phyloP scores from a whole-genome alignment of 768 basidiomycete species.

The Trichaptum fuscoviolaceum region DNA sequence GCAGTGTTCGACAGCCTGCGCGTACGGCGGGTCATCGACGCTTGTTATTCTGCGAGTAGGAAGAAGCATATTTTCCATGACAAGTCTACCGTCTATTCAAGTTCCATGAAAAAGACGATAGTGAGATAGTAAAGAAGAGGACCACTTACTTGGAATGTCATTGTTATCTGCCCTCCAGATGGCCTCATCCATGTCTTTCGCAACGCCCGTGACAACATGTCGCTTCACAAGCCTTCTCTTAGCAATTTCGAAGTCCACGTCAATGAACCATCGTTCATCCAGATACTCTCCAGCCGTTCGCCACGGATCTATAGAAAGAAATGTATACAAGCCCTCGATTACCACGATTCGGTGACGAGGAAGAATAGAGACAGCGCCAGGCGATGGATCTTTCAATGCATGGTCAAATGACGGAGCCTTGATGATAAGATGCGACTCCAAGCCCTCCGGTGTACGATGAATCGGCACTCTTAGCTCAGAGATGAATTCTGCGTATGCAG shows the following conservation, averaged over 20 bases:
- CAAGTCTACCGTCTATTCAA: constrained; percentile 38
- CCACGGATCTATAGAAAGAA: constrained; percentile 76
- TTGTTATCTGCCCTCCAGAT: constrained; percentile 69
- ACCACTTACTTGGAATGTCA: constrained; percentile 64
- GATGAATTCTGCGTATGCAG: constrained; percentile 67
- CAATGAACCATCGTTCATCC: constrained; percentile 77
- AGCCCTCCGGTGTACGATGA: constrained; percentile 9
- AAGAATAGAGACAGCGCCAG: constrained; percentile 50
- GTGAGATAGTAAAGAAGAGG: constrained; percentile 12
- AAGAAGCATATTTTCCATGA: constrained; percentile 32
- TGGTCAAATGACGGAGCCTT: constrained; percentile 86
- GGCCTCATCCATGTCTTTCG: constrained; percentile 58
- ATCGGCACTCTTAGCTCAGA: constrained; percentile 41
- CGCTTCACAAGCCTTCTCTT: constrained; percentile 57
- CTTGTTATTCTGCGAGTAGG: constrained; percentile 38
- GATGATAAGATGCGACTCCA: constrained; percentile 22
- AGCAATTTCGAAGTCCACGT: constrained; percentile 52
- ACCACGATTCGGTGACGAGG: constrained; percentile 72
- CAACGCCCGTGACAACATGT: constrained; percentile 76
- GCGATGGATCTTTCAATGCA: constrained; percentile 77
- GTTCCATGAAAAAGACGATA: constrained; percentile 7
- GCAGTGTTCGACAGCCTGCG: neutral
- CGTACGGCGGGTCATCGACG: constrained; percentile 31
- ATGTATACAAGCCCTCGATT: constrained; percentile 87
- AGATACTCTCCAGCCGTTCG: constrained; percentile 51